phyloP scores from a whole-genome alignment of 2,329 filamentous ascomycete genomes.

The Fonsecaea pugnacius region DNA sequence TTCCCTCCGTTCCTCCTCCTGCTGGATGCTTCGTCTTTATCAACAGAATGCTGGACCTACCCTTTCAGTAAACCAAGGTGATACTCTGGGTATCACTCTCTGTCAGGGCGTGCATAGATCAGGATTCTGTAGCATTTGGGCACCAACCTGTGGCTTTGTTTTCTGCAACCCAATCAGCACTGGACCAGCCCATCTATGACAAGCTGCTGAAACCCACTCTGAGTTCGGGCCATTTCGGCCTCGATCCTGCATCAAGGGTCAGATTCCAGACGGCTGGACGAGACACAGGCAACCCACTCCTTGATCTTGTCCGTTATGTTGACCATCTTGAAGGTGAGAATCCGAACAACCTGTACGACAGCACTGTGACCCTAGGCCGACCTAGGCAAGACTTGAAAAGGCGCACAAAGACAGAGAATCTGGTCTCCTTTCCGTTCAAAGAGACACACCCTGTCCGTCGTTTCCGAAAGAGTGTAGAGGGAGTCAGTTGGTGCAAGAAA shows the following conservation, averaged over 20 bases:
- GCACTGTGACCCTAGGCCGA: not conserved
- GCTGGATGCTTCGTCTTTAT: not conserved
- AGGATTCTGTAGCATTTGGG: slow-evolving; percentile 12
- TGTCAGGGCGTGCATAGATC: slow-evolving; percentile 40
- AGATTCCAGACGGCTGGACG: slow-evolving; percentile 11
- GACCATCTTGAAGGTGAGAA: slow-evolving; percentile 69
- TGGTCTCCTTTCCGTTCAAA: not conserved
- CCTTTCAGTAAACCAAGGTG: slow-evolving; percentile 97
- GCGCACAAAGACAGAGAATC: not conserved
- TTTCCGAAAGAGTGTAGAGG: not conserved
- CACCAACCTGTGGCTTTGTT: slow-evolving; percentile 96
- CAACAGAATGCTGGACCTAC: slow-evolving; percentile 54
- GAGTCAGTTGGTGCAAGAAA: slow-evolving; percentile 11
- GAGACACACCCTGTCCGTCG: not conserved
- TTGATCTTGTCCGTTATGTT: slow-evolving; percentile 99
- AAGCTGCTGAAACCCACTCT: slow-evolving; percentile 68
- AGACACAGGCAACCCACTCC: slow-evolving; percentile 67
- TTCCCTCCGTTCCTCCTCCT: not conserved
- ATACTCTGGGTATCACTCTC: slow-evolving; percentile 71
- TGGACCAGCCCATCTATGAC: slow-evolving; percentile 14
- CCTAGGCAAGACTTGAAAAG: not conserved
- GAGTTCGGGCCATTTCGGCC: slow-evolving; percentile 98
- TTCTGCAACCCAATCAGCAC: slow-evolving; percentile 60
- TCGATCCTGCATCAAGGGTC: slow-evolving; percentile 72
- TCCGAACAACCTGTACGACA: not conserved